A percentile compares a stretch with the other conserved stretches of the same genome.
These are phyloP conservation scores for Thielaviopsis musarum DNA, from an alignment of 2,329 filamentous ascomycete species.

Conservation along the genomic window DNA sequence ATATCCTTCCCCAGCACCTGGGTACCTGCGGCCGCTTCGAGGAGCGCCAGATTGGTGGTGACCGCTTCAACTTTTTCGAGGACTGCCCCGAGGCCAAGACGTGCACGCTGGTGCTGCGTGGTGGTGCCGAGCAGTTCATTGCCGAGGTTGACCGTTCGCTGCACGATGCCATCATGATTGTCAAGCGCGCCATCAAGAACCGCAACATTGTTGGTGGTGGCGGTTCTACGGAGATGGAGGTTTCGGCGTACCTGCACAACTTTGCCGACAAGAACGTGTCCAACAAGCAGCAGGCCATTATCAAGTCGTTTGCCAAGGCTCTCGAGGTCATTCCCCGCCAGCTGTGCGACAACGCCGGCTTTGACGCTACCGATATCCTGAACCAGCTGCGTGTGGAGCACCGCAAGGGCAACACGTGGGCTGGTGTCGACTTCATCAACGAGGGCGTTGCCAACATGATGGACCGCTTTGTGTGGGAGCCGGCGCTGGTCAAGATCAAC, in stretches of 20 bases:
- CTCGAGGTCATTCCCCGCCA: constrained; percentile 93
- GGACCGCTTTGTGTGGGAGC: constrained; percentile 94
- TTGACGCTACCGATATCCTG: constrained; percentile 94
- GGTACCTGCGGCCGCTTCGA: constrained; percentile 84
- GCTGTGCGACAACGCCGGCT: constrained; percentile 95
- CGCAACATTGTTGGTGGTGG: constrained; percentile 87
- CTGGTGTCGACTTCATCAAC: constrained; percentile 83
- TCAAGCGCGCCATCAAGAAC: constrained; percentile 95
- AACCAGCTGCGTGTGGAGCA: constrained; percentile 95
- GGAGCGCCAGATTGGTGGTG: constrained; percentile 90
- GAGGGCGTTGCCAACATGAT: constrained; percentile 93
- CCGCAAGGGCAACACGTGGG: constrained; percentile 82
- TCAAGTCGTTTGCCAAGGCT: constrained; percentile 95
- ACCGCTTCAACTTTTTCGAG: constrained; percentile 97
- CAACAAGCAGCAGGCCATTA: constrained; percentile 91
- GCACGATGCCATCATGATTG: constrained; percentile 99
- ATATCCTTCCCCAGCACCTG: constrained; percentile 77
- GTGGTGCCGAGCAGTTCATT: constrained; percentile 97
- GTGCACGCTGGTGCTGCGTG: constrained; percentile 86
- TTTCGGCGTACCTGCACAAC: constrained; percentile 81
- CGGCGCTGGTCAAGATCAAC: constrained; percentile 88
- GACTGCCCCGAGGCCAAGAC: constrained; percentile 92
- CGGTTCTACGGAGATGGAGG: constrained; percentile 90
- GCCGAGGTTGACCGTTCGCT: constrained; percentile 94
- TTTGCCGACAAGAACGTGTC: constrained; percentile 86